These are phyloP conservation scores for Aspergillus udagawae DNA, from an alignment of 2,329 filamentous ascomycete genomes.

Conservation along the genomic window DNA sequence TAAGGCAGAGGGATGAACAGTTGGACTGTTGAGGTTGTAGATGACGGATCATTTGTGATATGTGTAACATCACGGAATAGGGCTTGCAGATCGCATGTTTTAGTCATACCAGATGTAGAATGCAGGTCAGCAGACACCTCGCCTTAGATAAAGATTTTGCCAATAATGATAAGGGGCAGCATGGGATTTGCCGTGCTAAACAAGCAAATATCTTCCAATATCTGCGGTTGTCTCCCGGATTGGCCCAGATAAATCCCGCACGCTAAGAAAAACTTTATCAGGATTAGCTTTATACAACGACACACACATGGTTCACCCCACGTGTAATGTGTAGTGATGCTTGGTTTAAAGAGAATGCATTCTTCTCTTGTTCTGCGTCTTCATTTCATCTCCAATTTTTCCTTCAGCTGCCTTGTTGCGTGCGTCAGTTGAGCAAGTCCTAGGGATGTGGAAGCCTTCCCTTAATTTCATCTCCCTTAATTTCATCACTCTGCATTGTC, in stretches of 20 bases:
- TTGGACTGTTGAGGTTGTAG: no score
- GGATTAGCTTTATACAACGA: background rate
- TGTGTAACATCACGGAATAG: no score
- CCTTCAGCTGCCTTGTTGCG: background rate
- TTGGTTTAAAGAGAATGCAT: background rate
- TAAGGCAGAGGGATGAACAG: background rate
- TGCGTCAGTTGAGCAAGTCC: no score
- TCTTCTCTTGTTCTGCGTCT: background rate
- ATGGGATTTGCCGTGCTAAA: background rate
- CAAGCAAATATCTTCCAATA: no score
- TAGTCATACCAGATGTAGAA: no score
- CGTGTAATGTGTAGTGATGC: background rate
- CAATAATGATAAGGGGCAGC: background rate
- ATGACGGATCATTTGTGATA: no score
- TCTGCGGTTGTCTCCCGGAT: background rate
- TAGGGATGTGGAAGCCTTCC: slow-evolving; percentile 20
- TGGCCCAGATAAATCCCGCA: background rate
- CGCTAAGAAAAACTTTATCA: background rate
- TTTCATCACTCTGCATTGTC: slow-evolving; percentile 29
- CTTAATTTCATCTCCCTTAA: slow-evolving; percentile 26
- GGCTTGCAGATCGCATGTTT: no score
- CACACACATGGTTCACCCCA: background rate
- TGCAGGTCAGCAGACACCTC: no score
- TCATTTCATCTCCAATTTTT: background rate
- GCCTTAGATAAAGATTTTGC: background rate